A percentile compares a stretch with the other conserved stretches of the same genome.
phyloP scores from a whole-genome alignment of 2,329 filamentous ascomycete genomes.

The Coniochaeta hoffmannii region DNA sequence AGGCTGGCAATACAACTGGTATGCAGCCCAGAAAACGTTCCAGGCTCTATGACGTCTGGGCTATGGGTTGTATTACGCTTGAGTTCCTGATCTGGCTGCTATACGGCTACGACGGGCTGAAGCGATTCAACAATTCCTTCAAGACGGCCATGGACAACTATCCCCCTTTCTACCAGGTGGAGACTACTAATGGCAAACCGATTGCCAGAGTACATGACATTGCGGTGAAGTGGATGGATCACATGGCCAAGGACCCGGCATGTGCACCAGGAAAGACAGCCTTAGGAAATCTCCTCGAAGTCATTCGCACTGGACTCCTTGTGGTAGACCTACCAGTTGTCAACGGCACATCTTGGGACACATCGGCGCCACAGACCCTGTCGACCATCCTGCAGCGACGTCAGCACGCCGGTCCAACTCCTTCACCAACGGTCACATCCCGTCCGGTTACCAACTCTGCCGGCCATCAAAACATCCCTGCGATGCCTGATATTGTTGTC shows the following conservation, averaged over 20 bases:
- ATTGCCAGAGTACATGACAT: not conserved
- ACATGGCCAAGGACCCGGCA: slow-evolving; percentile 2
- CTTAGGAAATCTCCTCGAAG: not conserved
- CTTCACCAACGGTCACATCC: not conserved
- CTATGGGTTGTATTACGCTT: slow-evolving; percentile 19
- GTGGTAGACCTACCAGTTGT: slow-evolving; percentile 2
- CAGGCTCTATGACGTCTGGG: slow-evolving; percentile 19
- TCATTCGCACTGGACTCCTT: slow-evolving; percentile 1
- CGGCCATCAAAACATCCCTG: not conserved
- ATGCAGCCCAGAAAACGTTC: slow-evolving; percentile 5
- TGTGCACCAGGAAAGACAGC: slow-evolving; percentile 3
- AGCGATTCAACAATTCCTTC: not conserved
- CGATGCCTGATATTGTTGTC: not conserved
- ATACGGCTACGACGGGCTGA: slow-evolving; percentile 6
- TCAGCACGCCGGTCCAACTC: not conserved
- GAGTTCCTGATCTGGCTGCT: slow-evolving; percentile 17
- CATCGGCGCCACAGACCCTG: not conserved
- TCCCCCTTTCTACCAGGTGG: slow-evolving; percentile 4
- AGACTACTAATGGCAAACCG: not conserved
- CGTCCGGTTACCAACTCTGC: not conserved
- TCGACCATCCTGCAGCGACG: not conserved
- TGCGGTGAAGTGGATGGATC: not conserved
- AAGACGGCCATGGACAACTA: not conserved
- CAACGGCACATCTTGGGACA: not conserved
- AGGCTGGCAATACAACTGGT: slow-evolving; percentile 8